These are phyloP conservation scores for Gaeumannomyces tritici DNA, from an alignment of 2,329 filamentous ascomycete genomes.

Conservation along the genomic window DNA sequence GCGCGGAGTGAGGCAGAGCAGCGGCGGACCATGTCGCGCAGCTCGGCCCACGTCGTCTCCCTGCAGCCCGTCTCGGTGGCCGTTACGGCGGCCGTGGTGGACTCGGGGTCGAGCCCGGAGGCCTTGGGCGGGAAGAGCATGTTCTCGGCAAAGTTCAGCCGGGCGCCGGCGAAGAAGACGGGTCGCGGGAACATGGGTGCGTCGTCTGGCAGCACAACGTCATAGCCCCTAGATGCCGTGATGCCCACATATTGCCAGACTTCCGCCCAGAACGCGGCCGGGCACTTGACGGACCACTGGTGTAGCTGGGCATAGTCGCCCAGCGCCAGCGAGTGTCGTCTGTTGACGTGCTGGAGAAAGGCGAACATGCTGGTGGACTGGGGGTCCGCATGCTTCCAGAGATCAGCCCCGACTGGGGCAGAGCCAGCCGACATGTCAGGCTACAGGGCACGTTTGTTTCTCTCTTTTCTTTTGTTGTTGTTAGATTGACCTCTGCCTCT, in stretches of 20 bases:
- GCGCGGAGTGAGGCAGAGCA: conserved; percentile 61
- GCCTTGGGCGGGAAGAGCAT: conserved; percentile 62
- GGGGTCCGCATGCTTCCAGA: conserved; percentile 66
- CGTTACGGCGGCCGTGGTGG: conserved; percentile 64
- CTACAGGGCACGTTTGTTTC: not conserved
- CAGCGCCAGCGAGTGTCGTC: conserved; percentile 54
- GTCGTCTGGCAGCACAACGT: conserved; percentile 53
- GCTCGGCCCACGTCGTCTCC: conserved; percentile 62
- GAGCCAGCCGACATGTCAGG: not conserved
- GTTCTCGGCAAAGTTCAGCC: conserved; percentile 91
- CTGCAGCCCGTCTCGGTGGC: conserved; percentile 65
- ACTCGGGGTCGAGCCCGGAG: conserved; percentile 37
- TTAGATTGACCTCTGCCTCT: no score
- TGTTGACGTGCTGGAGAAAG: conserved; percentile 61
- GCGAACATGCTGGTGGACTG: conserved; percentile 59
- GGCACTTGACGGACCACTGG: conserved; percentile 72
- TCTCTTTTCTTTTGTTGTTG: not conserved
- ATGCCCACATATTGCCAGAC: conserved; percentile 79
- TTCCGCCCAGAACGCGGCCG: conserved; percentile 73
- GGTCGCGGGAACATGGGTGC: conserved; percentile 78
- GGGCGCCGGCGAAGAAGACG: conserved; percentile 70
- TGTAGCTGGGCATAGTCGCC: conserved; percentile 66
- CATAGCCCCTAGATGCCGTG: conserved; percentile 53
- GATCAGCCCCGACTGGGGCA: conserved; percentile 27
- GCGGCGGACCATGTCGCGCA: conserved; percentile 66